Conservation (phyloP, 257 asterid species). For the Mentha longifolia region DNA sequence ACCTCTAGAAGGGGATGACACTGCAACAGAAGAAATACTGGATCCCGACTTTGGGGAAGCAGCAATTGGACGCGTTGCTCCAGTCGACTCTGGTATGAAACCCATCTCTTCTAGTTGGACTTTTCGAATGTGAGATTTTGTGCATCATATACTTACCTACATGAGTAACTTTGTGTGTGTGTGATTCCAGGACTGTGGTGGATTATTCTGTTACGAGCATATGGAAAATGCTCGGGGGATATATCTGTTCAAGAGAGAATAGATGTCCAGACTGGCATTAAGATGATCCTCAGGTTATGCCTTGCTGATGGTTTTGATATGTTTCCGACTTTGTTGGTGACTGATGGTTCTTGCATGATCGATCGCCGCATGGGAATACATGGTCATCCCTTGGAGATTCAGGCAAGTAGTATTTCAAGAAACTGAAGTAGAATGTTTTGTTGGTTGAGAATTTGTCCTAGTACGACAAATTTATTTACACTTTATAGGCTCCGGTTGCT, state of each 20-base stretch:
- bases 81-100: conserved; percentile 70
- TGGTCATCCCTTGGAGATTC: conserved; percentile 83
- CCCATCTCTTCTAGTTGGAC: conserved; percentile 15
- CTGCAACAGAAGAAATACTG: conserved; percentile 67
- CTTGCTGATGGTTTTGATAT: conserved; percentile 88
- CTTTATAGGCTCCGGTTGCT: no score
- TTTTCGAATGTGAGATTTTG: conserved; percentile 16
- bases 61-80: conserved; percentile 85
- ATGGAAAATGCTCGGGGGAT: conserved; percentile 81
- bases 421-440: no score
- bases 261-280: conserved; percentile 84
- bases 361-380: conserved; percentile 91
- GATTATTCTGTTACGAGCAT: conserved; percentile 80
- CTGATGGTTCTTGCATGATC: conserved; percentile 87
- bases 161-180: neutral
- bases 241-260: conserved; percentile 72
- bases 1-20: conserved; percentile 64
- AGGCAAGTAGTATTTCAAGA: conserved; percentile 40
- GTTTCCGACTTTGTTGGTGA: conserved; percentile 77
- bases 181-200: conserved; percentile 72
- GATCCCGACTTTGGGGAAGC: conserved; percentile 91
- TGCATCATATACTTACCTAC: conserved; percentile 6
- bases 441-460: neutral
- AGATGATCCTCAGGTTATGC: conserved; percentile 73
- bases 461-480: neutral